Evolutionary conservation across 306 rosid genomes (phyloP).

Genomic region (Ceratonia siliqua): DNA sequence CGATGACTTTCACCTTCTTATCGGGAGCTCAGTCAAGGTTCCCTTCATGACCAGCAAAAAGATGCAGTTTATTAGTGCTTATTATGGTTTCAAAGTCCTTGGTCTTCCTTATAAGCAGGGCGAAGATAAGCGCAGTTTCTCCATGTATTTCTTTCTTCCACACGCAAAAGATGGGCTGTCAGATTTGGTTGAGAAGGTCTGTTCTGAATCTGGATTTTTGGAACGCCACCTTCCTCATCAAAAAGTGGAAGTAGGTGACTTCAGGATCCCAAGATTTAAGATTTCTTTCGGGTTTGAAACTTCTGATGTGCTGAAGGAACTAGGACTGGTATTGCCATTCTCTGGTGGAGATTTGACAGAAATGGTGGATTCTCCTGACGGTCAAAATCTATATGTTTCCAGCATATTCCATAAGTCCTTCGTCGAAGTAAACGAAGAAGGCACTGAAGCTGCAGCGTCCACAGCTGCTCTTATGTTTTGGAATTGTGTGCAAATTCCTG

Average conservation of each 20-base stretch:
- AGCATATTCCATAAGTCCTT: slow-evolving; percentile 62
- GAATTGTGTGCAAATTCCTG: neutral
- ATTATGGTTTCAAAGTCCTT: slow-evolving; percentile 67
- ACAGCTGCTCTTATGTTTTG: slow-evolving; percentile 28
- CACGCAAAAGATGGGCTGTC: slow-evolving; percentile 65
- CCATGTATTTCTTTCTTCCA: slow-evolving; percentile 78
- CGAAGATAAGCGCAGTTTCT: slow-evolving; percentile 58
- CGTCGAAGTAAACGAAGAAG: slow-evolving; percentile 86
- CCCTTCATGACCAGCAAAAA: slow-evolving; percentile 76
- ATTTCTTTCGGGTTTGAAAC: slow-evolving; percentile 69
- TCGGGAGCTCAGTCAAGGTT: slow-evolving; percentile 57
- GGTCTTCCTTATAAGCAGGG: slow-evolving; percentile 69
- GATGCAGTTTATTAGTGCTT: slow-evolving; percentile 49
- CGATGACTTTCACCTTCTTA: slow-evolving; percentile 59
- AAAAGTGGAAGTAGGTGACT: slow-evolving; percentile 55
- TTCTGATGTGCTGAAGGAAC: slow-evolving; percentile 49
- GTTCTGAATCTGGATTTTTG: slow-evolving; percentile 56
- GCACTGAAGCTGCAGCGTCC: slow-evolving; percentile 85
- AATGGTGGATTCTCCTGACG: slow-evolving; percentile 63
- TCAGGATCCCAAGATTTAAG: slow-evolving; percentile 75
- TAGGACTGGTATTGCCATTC: slow-evolving; percentile 75
- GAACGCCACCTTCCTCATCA: slow-evolving; percentile 51
- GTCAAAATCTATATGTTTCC: slow-evolving; percentile 52
- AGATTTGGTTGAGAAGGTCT: slow-evolving; percentile 60
- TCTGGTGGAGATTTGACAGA: slow-evolving; percentile 56